Percentiles rank a stretch among this genome's conserved stretches.
Evolutionary conservation across 352 stramenopile species (phyloP).

Genomic region (Phytopythium kandeliae): DNA sequence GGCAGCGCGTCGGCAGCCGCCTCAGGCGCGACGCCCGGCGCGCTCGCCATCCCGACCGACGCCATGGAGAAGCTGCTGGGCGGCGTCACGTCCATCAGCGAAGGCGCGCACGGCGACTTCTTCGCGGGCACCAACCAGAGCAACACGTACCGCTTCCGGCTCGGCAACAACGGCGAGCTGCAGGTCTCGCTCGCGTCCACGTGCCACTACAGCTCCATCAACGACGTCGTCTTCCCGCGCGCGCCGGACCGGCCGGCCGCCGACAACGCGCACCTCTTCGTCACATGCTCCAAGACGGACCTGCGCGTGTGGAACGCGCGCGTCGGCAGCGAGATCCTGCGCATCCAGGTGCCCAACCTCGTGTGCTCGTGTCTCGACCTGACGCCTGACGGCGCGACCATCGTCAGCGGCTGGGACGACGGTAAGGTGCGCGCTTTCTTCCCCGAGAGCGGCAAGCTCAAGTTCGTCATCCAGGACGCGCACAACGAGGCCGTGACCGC

Average conservation of each 20-base stretch:
- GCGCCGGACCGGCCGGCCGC: constrained; percentile 31
- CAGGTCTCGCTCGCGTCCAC: constrained; percentile 76
- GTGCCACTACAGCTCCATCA: constrained; percentile 90
- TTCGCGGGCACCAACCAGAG: constrained; percentile 91
- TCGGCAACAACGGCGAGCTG: constrained; percentile 31
- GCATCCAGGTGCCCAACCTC: constrained; percentile 96
- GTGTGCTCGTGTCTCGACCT: constrained; percentile 94
- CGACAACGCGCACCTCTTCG: constrained; percentile 92
- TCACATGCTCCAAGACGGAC: constrained; percentile 93
- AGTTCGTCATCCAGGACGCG: constrained; percentile 96
- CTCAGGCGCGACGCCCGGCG: constrained; percentile 55
- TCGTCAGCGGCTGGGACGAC: constrained; percentile 95
- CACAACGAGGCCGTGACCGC: constrained; percentile 94
- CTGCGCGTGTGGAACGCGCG: constrained; percentile 95
- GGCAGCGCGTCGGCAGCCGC: constrained; percentile 42
- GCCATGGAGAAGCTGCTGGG: constrained; percentile 85
- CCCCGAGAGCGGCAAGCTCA: constrained; percentile 93
- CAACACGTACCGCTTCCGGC: constrained; percentile 91
- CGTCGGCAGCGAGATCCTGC: constrained; percentile 91
- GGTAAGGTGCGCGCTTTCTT: constrained; percentile 97
- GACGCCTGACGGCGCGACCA: constrained; percentile 80
- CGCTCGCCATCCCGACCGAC: constrained; percentile 59
- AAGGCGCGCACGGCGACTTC: constrained; percentile 81
- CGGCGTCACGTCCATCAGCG: constrained; percentile 87
- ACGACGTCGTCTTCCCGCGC: constrained; percentile 93